Base-by-base conservation (phyloP, 805 yeast genomes). In the Sugiyamaella boreocaroliniensis region DNA sequence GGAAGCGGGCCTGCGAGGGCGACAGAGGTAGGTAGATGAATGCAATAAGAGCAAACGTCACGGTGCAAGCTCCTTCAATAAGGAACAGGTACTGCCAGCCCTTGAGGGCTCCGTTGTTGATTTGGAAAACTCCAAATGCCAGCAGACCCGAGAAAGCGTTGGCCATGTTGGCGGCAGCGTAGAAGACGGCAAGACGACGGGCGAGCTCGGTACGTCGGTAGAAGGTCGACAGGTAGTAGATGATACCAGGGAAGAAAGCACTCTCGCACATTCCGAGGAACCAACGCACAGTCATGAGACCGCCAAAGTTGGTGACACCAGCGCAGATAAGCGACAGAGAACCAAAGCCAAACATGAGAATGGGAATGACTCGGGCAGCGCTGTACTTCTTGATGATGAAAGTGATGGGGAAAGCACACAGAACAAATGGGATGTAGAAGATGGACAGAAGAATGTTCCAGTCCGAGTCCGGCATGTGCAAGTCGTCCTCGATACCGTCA, bases 141-240 rank as follows among this genome's bases (percentile, higher is more conserved):
- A 80, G 58, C 63, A 81, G 64, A 12, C 85, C 85, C 43, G 83
- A 82, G 64, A 81, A 79, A 0, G 82, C 81, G 46, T 80, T 76
- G 8, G 82, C 75, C 41, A 80, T 61, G 53, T 79, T 76, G 9
- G 83, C 77, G 29, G 80, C 75, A 34, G 76, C 70, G 61, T 78
- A 78, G 45, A 80, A 71, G 51, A 73, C 71, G 5, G 80, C 73
- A 55, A 76, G 67, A 46, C 83, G 67, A 22, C 71, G 66, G 4
- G 79, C 79, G 54, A 76, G 71, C 58, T 79, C 82, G 47, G 70
- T 67, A 53, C 76, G 69, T 47, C 76, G 72, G 57, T 77, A 78
- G 47, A 76, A 70, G 52, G 76, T 69, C 1, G 80, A 73, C 19
- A 78, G 59, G 54, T 75, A 75, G 58, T 77, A 73, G 53, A 69